Percentiles rank a stretch among this genome's conserved stretches.
These are phyloP conservation scores for Nitzschia putrida DNA, from an alignment of 108 stramenopile species.

Conservation along the genomic window DNA sequence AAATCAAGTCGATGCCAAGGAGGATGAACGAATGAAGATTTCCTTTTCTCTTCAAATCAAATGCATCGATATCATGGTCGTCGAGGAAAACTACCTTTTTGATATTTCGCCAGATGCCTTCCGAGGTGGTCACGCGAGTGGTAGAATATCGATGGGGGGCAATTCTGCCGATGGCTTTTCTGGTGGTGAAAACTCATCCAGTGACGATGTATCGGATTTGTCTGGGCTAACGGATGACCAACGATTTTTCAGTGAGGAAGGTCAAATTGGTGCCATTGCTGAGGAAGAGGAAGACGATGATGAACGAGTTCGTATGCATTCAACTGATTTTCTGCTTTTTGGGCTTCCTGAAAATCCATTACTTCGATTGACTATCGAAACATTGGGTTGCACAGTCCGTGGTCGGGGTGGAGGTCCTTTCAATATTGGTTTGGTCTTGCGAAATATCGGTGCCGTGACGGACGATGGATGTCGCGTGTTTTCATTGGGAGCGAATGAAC, in stretches of 20 bases:
- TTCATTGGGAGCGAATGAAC: slow-evolving; percentile 21
- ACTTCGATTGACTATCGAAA: slow-evolving; percentile 27
- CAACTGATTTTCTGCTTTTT: slow-evolving; percentile 55
- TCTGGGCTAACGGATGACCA: slow-evolving; percentile 51
- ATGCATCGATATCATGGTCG: slow-evolving; percentile 37
- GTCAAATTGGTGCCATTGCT: not conserved
- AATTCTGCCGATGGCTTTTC: slow-evolving; percentile 4
- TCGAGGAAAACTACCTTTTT: slow-evolving; percentile 36
- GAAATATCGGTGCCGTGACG: slow-evolving; percentile 14
- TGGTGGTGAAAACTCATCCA: slow-evolving; percentile 22
- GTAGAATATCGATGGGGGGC: not conserved
- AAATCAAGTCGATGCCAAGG: slow-evolving; percentile 6
- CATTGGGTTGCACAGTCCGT: slow-evolving; percentile 13
- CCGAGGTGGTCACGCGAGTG: not conserved
- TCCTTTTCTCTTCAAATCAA: slow-evolving; percentile 38
- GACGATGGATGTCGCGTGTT: slow-evolving; percentile 17
- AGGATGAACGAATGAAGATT: slow-evolving; percentile 33
- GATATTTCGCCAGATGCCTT: slow-evolving; percentile 26
- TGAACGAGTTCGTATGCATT: slow-evolving; percentile 23
- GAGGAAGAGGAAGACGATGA: slow-evolving; percentile 31
- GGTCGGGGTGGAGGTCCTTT: slow-evolving; percentile 31
- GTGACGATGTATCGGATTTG: slow-evolving; percentile 38
- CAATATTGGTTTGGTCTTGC: slow-evolving; percentile 22
- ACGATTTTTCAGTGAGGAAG: slow-evolving; percentile 17
- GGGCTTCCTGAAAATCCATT: slow-evolving; percentile 38